Conservation (phyloP, 2,329 filamentous ascomycete species). For the Nigrospora oryzae region DNA sequence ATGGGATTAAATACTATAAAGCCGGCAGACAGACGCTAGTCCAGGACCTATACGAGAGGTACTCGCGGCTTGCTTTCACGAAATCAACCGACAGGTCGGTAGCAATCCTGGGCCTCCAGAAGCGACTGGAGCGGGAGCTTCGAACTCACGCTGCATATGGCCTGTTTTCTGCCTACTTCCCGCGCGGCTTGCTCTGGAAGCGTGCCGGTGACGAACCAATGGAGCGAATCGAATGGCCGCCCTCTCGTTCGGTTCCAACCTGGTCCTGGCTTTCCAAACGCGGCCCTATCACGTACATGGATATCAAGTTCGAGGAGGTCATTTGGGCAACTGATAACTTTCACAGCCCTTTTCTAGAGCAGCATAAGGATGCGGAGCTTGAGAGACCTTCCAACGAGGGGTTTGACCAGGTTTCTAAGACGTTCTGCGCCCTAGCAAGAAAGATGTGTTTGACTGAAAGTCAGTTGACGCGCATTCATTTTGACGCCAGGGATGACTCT, state of each 20-base stretch:
- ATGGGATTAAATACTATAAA: background rate
- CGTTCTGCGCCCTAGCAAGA: background rate
- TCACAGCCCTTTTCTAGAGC: background rate
- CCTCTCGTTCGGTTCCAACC: background rate
- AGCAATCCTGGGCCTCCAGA: constrained; percentile 3
- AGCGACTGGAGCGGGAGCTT: background rate
- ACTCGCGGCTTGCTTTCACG: constrained; percentile 3
- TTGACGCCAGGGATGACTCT: background rate
- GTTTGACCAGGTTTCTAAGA: background rate
- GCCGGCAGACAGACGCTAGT: background rate
- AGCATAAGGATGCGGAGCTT: no score
- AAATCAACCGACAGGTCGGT: constrained; percentile 2
- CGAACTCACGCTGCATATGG: constrained; percentile 1
- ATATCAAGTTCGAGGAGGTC: background rate
- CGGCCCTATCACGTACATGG: constrained; percentile 6
- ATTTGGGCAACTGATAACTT: background rate
- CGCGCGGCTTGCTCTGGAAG: constrained; percentile 3
- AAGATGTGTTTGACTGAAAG: background rate
- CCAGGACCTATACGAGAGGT: constrained; percentile 1
- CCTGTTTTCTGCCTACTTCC: background rate
- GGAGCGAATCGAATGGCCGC: background rate
- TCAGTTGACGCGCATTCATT: background rate
- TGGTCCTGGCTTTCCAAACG: constrained; percentile 7
- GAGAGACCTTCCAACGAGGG: no score
- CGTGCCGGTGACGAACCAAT: background rate